phyloP scores from a whole-genome alignment of 2,329 filamentous ascomycete genomes.

The Septoria petroselini region DNA sequence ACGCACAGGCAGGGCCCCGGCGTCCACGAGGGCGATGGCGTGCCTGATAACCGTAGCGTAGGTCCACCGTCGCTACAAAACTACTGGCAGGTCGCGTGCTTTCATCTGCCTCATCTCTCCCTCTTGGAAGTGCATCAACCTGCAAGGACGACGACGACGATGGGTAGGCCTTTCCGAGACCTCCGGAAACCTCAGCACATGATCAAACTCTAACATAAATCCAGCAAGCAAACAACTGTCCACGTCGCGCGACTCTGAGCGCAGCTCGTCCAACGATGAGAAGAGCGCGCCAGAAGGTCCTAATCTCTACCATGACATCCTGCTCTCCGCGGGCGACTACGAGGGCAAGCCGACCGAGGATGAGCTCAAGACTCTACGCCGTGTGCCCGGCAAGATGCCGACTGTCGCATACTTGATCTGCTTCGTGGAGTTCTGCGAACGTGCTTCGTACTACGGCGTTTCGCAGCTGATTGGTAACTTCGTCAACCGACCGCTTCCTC shows the following conservation, averaged over 20 bases:
- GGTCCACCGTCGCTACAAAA: background rate
- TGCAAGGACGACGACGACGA: slow-evolving; percentile 1
- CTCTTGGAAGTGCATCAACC: slow-evolving; percentile 3
- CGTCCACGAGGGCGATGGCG: background rate
- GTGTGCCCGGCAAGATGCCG: slow-evolving; percentile 44
- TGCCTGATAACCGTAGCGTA: slow-evolving; percentile 1
- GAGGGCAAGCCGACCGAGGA: slow-evolving; percentile 42
- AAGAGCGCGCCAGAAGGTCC: slow-evolving; percentile 11
- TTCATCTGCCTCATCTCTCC: background rate
- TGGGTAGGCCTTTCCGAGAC: background rate
- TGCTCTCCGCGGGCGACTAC: slow-evolving; percentile 19
- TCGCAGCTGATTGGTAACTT: slow-evolving; percentile 50
- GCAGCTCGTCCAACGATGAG: slow-evolving; percentile 12
- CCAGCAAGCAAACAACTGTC: slow-evolving; percentile 9
- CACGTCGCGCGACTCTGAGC: background rate
- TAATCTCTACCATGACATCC: slow-evolving; percentile 18
- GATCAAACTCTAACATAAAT: background rate
- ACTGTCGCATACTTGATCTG: slow-evolving; percentile 37
- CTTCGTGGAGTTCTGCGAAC: slow-evolving; percentile 49
- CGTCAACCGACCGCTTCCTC: slow-evolving; percentile 37
- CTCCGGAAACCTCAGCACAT: background rate
- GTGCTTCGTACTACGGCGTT: slow-evolving; percentile 45
- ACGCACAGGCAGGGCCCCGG: background rate
- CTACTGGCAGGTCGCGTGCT: slow-evolving; percentile 2
- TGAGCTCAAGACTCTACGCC: slow-evolving; percentile 44